Conservation (phyloP, 2,329 filamentous ascomycete species). For the Pseudogymnoascus pannorum region DNA sequence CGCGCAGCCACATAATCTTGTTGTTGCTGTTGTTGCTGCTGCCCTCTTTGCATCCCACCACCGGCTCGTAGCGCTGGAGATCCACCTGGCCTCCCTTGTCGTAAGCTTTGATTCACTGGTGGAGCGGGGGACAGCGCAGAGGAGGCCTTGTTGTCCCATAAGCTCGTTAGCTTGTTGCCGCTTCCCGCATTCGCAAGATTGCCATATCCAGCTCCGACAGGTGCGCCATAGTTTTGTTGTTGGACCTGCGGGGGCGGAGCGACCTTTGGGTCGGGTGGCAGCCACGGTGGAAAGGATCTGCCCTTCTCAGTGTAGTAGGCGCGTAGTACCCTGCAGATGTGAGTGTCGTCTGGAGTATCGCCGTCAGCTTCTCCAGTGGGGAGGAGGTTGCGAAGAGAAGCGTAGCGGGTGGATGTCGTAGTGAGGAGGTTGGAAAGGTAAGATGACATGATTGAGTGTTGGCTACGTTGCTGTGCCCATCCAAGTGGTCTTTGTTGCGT, state of each 20-base stretch:
- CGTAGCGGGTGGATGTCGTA: conserved; percentile 58
- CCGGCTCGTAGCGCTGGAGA: conserved; percentile 21
- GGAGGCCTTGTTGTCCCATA: conserved; percentile 45
- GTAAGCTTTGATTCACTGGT: conserved; percentile 38
- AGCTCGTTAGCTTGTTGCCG: conserved; percentile 42
- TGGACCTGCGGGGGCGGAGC: conserved; percentile 44
- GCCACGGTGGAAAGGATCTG: conserved; percentile 73
- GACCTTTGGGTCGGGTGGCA: conserved; percentile 81
- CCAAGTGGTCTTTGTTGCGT: neutral
- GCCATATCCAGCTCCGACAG: conserved; percentile 48
- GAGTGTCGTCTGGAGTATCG: conserved; percentile 81
- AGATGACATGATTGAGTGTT: conserved; percentile 52
- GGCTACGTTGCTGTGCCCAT: neutral
- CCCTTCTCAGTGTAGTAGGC: conserved; percentile 90
- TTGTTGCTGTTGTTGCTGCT: conserved; percentile 11
- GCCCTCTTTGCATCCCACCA: conserved; percentile 23
- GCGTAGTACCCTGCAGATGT: conserved; percentile 87
- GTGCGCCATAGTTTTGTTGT: conserved; percentile 29
- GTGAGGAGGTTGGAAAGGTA: conserved; percentile 72
- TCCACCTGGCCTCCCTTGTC: conserved; percentile 32
- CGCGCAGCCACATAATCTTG: conserved; percentile 36
- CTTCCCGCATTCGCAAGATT: conserved; percentile 32
- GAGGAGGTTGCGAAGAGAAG: conserved; percentile 58
- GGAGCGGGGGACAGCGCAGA: conserved; percentile 13
- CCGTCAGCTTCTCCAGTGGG: conserved; percentile 59